A percentile compares a stretch with the other conserved stretches of the same genome.
Conservation (phyloP, 1,284 basidiomycete genomes). For the Pyrrhoderma noxium region DNA sequence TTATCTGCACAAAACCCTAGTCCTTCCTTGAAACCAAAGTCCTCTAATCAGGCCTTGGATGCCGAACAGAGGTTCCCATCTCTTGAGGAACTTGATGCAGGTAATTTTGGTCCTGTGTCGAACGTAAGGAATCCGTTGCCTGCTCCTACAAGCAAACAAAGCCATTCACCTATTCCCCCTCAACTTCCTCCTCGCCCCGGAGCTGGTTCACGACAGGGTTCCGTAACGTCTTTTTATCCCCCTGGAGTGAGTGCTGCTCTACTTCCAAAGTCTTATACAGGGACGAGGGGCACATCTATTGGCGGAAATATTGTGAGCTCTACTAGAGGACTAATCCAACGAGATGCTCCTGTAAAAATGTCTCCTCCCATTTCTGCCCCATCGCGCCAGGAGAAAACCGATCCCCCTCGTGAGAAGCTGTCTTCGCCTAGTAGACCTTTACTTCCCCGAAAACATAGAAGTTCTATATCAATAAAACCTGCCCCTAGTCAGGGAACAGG, state of each 20-base stretch:
- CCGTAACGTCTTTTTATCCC: constrained; percentile 6
- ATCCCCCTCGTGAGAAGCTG: constrained; percentile 6
- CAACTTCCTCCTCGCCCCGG: constrained; percentile 10
- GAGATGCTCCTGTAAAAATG: too few relatives aligned
- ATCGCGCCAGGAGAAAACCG: too few relatives aligned
- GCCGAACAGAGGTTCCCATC: constrained; percentile 70
- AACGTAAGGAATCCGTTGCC: background rate
- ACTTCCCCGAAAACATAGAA: constrained; percentile 36
- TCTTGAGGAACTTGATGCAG: constrained; percentile 65
- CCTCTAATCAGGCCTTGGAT: constrained; percentile 35
- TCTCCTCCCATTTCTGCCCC: too few relatives aligned
- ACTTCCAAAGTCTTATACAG: background rate
- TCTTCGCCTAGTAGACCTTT: constrained; percentile 27
- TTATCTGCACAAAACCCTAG: constrained; percentile 9
- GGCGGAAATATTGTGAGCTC: too few relatives aligned
- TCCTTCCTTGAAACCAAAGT: constrained; percentile 8
- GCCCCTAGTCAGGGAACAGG: constrained; percentile 4
- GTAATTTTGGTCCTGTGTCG: constrained; percentile 35
- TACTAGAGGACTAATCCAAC: too few relatives aligned
- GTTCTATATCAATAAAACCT: constrained; percentile 33
- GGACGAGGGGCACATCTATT: too few relatives aligned
- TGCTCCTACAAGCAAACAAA: constrained; percentile 19
- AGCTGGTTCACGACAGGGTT: constrained; percentile 3
- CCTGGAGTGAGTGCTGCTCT: constrained; percentile 12
- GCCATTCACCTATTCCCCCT: constrained; percentile 14